phyloP scores from a whole-genome alignment of 768 basidiomycete genomes.

The Naganishia randhawae region DNA sequence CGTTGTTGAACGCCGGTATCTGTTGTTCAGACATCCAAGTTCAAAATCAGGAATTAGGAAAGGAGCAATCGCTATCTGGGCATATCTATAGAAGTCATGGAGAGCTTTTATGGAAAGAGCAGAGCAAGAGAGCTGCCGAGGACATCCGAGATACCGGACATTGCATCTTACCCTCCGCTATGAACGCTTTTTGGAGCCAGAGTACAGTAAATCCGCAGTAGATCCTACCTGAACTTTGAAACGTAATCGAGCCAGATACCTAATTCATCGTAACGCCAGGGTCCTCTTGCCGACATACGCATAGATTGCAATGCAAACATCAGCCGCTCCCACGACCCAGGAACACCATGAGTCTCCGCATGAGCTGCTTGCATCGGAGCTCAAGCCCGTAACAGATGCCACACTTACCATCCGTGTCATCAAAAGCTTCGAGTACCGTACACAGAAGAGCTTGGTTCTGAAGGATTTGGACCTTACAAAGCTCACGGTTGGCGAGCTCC shows the following conservation, averaged over 20 bases:
- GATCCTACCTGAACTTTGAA: background rate
- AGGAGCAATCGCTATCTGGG: too few species aligned
- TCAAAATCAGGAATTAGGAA: too few species aligned
- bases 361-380: slow-evolving; percentile 28
- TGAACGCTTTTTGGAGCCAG: too few species aligned
- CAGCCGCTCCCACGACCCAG: background rate
- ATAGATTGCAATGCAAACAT: background rate
- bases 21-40: too few species aligned
- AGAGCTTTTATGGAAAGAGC: too few species aligned
- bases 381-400: slow-evolving; percentile 58
- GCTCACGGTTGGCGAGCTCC: slow-evolving; percentile 74
- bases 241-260: background rate
- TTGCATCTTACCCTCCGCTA: too few species aligned
- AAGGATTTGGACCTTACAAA: slow-evolving; percentile 72
- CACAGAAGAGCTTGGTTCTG: slow-evolving; percentile 79
- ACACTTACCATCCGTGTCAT: slow-evolving; percentile 87
- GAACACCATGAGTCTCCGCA: background rate
- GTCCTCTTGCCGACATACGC: background rate
- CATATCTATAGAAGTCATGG: too few species aligned
- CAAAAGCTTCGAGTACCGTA: slow-evolving; percentile 90
- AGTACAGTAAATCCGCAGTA: background rate
- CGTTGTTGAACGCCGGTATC: too few species aligned
- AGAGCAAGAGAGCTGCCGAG: too few species aligned
- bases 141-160: too few species aligned
- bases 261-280: too few species aligned